Base-by-base conservation (phyloP, 1,139 yeast genomes). In the Trichomonascaceae sp. region DNA sequence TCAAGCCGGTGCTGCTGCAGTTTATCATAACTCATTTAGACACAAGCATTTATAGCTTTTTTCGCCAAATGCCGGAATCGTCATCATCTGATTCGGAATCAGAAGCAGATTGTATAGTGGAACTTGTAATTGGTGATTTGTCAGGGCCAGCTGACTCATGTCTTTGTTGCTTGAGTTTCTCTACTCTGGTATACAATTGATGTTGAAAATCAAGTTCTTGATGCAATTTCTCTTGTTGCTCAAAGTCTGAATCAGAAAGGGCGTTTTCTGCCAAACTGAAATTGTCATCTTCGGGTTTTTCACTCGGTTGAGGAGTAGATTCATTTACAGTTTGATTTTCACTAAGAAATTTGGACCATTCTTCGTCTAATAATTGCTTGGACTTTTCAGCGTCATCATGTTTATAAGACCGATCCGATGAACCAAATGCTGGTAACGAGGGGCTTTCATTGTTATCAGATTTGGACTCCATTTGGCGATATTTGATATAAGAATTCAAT, bases 301-400 rank as follows among this genome's bases (percentile, higher is more conserved):
- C 20, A n/a, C 10, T 24, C 12, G 36, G 30, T 2, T 51, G 51
- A n/a, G 56, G 50, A 22, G 30, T 52, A 39, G 51, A 24, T 24
- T 51, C 52, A 10, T 48, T 39, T 18, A 24, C 48, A 18, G 49
- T 24, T 32, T 55, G n/a, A 53, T 53, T 32, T 22, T 60, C 63
- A 7, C 45, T 20, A 45, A 60, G 62, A 32, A 60, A 61, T 45
- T 50, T 51, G 27, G 50, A 57, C 63, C 63, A 61, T 51, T 60
- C 63, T 22, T 55, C 60, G 17, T 54, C 57, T 18, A 49, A 43
- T 13, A n/a, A 13, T 15, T 36, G 41, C 8, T 36, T 36, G 17
- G 41, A 36, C n/a, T 36, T 36, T 13, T 13, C 41, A 3, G 41
- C 41, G n/a, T 36, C 41, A 17, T 36, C 41, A 36, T 36, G 17